Percentiles rank a stretch among this genome's conserved stretches.
phyloP scores from a whole-genome alignment of 306 rosid species.

The Corylus americana region DNA sequence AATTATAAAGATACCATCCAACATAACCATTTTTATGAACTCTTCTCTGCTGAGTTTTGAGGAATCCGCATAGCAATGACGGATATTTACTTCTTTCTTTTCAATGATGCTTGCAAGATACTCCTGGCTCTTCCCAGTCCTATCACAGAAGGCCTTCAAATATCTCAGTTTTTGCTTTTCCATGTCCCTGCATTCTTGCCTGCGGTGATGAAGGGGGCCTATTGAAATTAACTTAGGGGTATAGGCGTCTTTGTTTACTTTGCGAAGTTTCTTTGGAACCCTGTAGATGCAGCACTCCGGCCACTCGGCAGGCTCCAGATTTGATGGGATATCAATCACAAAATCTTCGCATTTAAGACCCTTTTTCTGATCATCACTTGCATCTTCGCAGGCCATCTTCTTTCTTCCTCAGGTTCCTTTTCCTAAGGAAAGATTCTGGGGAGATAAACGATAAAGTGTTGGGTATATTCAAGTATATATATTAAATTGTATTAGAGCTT shows the following conservation, averaged over 20 bases:
- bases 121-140: fast-evolving
- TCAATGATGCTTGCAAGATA: neutral
- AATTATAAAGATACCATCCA: slow-evolving; percentile 35
- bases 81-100: neutral
- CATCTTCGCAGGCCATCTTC: no score
- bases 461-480: no score
- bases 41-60: no score
- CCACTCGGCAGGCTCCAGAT: neutral
- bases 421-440: no score
- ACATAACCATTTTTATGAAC: neutral
- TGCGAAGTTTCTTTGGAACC: slow-evolving; percentile 29
- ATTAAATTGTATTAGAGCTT: no score
- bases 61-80: neutral
- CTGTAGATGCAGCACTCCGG: neutral
- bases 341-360: neutral
- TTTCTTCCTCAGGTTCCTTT: no score
- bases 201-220: slow-evolving; percentile 26
- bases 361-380: no score
- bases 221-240: slow-evolving; percentile 29
- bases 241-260: slow-evolving; percentile 17
- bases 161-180: neutral
- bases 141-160: neutral
- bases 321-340: neutral
- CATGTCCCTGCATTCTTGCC: slow-evolving; percentile 22
- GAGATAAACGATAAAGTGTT: no score